Evolutionary conservation across 1,284 basidiomycete species (phyloP), one percentile per base, ranked within the genome.

Genomic region (Fomes fomentarius): DNA sequence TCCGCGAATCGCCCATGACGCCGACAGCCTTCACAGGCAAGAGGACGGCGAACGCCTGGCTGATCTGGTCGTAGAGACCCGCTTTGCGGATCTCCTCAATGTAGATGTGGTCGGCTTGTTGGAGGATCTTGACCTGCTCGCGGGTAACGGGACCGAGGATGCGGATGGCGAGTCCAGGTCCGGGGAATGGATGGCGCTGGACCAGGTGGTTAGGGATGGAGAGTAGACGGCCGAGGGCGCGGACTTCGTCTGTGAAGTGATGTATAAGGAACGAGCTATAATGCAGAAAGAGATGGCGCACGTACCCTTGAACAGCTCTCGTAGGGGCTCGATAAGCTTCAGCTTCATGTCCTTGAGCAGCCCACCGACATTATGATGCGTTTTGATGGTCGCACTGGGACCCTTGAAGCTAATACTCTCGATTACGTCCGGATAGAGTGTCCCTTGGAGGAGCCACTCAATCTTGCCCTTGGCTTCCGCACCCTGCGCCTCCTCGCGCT

Each of bases 361-460:
- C 10, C 97, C 97, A 28, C 97, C 97, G 60, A 99, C 97, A 66
- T 99, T 99, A 74, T 99, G 97, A 71, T 99, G 97, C 9, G 97
- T 98, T 82, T 99, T 99, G 81, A 99, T 99, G 15, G 96, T 99
- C 41, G 97, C 97, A 63, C 91, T 94, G 1, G 97, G 97, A 3
- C 97, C 97, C 76, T 99, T 99, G 87, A 99, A 99, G 74, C 92
- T 95, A 78, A 99, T 98, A 67, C 91, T 94, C 79, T 99, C 97
- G 70, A 99, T 99, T 42, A 99, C 97, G 70, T 99, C 97, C 2
- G 97, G 97, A 75, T 99, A 99, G 10, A 99, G 83, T 0, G 97
- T 99, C n/a, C 97, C 97, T 73, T 98, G 96, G 25, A 99, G 76
- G 49, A 99, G 74, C 93, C 94, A 99, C 72, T 99, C 97, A 48